These are phyloP conservation scores for Cordyceps cicadae DNA, from an alignment of 2,329 filamentous ascomycete species.

Conservation along the genomic window DNA sequence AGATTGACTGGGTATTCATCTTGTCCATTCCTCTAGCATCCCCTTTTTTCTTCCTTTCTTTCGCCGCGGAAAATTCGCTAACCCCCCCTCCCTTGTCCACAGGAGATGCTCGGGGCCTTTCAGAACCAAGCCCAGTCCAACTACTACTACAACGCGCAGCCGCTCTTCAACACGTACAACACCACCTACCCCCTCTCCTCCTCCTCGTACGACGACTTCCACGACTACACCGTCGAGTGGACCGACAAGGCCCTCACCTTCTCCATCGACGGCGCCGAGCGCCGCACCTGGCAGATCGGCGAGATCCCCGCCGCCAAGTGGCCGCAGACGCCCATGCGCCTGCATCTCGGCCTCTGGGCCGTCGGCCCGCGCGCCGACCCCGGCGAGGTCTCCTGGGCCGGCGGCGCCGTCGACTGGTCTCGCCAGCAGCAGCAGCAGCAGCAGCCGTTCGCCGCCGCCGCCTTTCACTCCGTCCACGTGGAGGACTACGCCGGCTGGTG, in stretches of 20 bases:
- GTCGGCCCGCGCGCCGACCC: conserved; percentile 39
- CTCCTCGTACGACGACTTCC: conserved; percentile 33
- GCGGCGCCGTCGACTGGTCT: conserved; percentile 37
- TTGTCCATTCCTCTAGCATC: background rate
- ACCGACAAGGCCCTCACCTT: conserved; percentile 49
- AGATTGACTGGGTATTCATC: conserved; percentile 44
- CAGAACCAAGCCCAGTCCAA: conserved; percentile 63
- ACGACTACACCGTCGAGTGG: conserved; percentile 65
- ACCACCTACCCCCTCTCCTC: conserved; percentile 37
- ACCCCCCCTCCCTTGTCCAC: background rate
- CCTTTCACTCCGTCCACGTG: conserved; percentile 21
- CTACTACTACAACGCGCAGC: conserved; percentile 64
- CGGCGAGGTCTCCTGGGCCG: conserved; percentile 62
- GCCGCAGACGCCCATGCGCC: conserved; percentile 62
- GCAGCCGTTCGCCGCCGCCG: conserved; percentile 16
- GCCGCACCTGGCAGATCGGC: conserved; percentile 30
- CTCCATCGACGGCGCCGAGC: conserved; percentile 43
- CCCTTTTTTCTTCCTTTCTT: background rate
- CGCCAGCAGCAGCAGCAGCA: background rate
- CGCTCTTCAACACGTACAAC: conserved; percentile 43
- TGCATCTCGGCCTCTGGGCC: conserved; percentile 54
- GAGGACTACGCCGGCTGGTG: conserved; percentile 24
- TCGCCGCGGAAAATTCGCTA: background rate
- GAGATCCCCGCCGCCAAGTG: conserved; percentile 40
- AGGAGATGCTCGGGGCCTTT: conserved; percentile 23